These are phyloP conservation scores for Aegilops tauschii DNA, from an alignment of 176 grass and related monocot genomes.

Conservation along the genomic window DNA sequence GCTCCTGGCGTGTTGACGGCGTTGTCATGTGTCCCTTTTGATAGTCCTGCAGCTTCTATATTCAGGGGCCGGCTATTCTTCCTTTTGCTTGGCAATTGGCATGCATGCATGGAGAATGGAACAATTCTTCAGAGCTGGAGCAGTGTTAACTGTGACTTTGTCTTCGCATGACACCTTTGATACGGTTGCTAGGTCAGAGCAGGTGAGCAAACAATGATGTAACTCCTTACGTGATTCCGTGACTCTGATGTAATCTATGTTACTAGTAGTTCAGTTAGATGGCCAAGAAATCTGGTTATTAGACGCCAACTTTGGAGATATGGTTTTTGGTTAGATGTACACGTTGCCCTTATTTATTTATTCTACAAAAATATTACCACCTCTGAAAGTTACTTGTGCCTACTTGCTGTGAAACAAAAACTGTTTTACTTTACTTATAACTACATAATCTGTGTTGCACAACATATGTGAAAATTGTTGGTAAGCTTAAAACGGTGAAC, in stretches of 20 bases:
- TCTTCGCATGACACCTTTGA: background rate
- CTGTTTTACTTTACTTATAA: background rate
- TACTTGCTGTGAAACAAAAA: background rate
- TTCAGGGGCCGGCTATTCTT: background rate
- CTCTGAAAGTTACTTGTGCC: background rate
- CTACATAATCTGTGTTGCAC: background rate
- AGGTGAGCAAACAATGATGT: slow-evolving; percentile 27
- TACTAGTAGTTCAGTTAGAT: slow-evolving; percentile 8
- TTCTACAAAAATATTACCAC: background rate
- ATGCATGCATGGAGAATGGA: background rate
- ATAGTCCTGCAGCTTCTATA: background rate
- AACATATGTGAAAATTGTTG: background rate
- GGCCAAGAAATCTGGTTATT: background rate
- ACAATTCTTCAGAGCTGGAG: slow-evolving; percentile 14
- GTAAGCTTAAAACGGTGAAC: background rate
- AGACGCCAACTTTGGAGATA: slow-evolving; percentile 17
- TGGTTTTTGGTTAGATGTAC: background rate
- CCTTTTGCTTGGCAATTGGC: slow-evolving; percentile 1
- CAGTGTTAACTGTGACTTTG: background rate
- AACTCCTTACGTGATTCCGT: background rate
- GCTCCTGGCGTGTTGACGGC: background rate
- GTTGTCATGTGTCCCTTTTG: background rate
- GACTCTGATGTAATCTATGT: background rate
- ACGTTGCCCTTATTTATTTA: background rate
- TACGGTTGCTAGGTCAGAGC: slow-evolving; percentile 38